Evolutionary conservation across 2,329 filamentous ascomycete species (phyloP).

Genomic region (Diaporthe humulicola): DNA sequence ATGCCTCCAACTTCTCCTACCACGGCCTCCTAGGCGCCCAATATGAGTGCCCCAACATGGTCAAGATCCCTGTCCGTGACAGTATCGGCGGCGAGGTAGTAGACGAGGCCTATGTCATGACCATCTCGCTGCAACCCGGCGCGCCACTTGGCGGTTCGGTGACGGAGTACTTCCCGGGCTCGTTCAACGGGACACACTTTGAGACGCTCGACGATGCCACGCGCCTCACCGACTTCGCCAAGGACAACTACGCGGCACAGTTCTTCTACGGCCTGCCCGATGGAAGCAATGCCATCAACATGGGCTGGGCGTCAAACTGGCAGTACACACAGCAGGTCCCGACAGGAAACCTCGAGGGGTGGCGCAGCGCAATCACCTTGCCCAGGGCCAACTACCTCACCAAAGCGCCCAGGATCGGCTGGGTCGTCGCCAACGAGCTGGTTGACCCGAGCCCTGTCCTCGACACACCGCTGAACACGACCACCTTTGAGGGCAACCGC

Average conservation of each 20-base stretch:
- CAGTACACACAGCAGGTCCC: constrained; percentile 68
- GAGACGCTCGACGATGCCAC: constrained; percentile 56
- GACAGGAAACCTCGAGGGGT: constrained; percentile 64
- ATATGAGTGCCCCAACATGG: constrained; percentile 75
- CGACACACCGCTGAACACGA: constrained; percentile 58
- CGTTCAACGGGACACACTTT: constrained; percentile 76
- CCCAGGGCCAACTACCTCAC: constrained; percentile 66
- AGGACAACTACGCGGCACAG: constrained; percentile 70
- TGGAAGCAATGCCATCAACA: constrained; percentile 56
- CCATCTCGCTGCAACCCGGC: constrained; percentile 69
- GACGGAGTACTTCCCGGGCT: constrained; percentile 68
- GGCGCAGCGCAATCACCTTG: constrained; percentile 65
- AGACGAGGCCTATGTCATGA: constrained; percentile 59
- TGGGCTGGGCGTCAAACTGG: constrained; percentile 72
- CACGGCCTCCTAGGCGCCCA: constrained; percentile 66
- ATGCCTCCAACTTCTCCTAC: constrained; percentile 69
- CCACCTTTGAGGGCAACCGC: constrained; percentile 60
- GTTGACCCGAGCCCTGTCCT: constrained; percentile 63
- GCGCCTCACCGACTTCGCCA: constrained; percentile 60
- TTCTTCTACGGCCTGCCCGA: constrained; percentile 64
- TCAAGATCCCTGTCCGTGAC: constrained; percentile 63
- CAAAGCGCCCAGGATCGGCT: constrained; percentile 63
- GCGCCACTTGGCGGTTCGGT: constrained; percentile 68
- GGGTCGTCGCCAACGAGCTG: constrained; percentile 63
- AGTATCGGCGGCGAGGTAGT: constrained; percentile 43